Percentiles rank a stretch among this genome's conserved stretches.
These are phyloP conservation scores for Malassezia psittaci DNA, from an alignment of 1,284 basidiomycete species.

Conservation along the genomic window DNA sequence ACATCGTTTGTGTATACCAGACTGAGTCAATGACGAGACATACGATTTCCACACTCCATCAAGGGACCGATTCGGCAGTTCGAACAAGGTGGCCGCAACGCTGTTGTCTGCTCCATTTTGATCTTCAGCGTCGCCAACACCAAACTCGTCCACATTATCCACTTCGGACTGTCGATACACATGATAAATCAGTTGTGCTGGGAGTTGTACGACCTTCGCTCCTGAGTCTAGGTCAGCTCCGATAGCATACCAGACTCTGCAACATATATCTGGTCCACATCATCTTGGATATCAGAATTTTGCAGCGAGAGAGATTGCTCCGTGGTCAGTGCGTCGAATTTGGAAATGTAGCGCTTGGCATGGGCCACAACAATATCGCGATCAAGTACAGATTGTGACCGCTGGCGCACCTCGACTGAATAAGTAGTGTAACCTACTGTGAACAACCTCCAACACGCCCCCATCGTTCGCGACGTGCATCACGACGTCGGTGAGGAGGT, in stretches of 20 bases:
- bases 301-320: neutral
- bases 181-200: conserved; percentile 50
- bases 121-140: conserved; percentile 53
- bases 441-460: neutral
- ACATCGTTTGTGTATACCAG: conserved; percentile 81
- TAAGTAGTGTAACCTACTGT: conserved; percentile 1
- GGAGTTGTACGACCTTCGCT: neutral
- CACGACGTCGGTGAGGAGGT: neutral
- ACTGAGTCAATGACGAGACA: conserved; percentile 38
- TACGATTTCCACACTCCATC: conserved; percentile 73
- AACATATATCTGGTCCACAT: conserved; percentile 68
- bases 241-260: conserved; percentile 55
- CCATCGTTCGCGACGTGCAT: neutral
- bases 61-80: conserved; percentile 68
- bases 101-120: conserved; percentile 54
- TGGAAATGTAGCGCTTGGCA: neutral
- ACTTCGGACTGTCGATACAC: conserved; percentile 69
- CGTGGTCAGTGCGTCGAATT: neutral
- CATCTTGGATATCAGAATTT: conserved; percentile 45
- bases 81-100: conserved; percentile 73
- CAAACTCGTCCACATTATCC: conserved; percentile 67
- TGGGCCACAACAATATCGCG: neutral
- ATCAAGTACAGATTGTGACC: neutral
- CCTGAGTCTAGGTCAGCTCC: neutral
- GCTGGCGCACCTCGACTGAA: conserved; percentile 10